Percentiles rank a stretch among this genome's conserved stretches.
These are phyloP conservation scores for Phytophthora rubi DNA, from an alignment of 352 stramenopile genomes.

Conservation along the genomic window DNA sequence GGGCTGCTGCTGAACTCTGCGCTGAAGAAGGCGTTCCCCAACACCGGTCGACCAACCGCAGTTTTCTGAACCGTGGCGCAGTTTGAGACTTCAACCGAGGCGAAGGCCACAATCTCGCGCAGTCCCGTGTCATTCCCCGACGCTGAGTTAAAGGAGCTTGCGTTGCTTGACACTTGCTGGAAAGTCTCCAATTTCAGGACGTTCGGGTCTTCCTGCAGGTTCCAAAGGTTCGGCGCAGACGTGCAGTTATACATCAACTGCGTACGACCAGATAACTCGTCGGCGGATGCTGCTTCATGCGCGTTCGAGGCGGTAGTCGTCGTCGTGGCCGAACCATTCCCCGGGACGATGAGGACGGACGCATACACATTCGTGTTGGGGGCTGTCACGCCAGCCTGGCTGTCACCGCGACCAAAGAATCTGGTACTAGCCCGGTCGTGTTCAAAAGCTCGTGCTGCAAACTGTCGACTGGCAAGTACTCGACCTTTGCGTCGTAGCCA, in stretches of 20 bases:
- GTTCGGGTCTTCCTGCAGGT: slow-evolving; percentile 6
- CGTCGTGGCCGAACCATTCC: background rate
- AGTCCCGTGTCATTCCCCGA: background rate
- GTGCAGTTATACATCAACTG: slow-evolving; percentile 26
- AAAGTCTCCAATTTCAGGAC: slow-evolving; percentile 2
- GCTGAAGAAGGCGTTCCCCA: background rate
- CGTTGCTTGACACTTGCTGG: slow-evolving; percentile 1
- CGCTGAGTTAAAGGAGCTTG: background rate
- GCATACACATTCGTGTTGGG: background rate
- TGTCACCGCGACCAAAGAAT: background rate
- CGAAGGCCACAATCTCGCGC: slow-evolving; percentile 2
- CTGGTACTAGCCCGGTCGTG: background rate
- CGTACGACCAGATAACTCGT: background rate
- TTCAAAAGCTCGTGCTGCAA: background rate
- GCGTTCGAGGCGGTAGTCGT: background rate
- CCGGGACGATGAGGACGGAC: background rate
- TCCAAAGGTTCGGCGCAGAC: slow-evolving; percentile 11
- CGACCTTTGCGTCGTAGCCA: background rate
- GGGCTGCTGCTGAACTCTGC: background rate
- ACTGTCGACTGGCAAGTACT: background rate
- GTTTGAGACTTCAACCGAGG: background rate
- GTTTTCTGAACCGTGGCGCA: background rate
- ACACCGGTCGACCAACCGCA: background rate
- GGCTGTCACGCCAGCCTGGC: background rate
- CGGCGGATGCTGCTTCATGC: background rate